These are phyloP conservation scores for Canariomyces notabilis DNA, from an alignment of 2,329 filamentous ascomycete species.

Conservation along the genomic window DNA sequence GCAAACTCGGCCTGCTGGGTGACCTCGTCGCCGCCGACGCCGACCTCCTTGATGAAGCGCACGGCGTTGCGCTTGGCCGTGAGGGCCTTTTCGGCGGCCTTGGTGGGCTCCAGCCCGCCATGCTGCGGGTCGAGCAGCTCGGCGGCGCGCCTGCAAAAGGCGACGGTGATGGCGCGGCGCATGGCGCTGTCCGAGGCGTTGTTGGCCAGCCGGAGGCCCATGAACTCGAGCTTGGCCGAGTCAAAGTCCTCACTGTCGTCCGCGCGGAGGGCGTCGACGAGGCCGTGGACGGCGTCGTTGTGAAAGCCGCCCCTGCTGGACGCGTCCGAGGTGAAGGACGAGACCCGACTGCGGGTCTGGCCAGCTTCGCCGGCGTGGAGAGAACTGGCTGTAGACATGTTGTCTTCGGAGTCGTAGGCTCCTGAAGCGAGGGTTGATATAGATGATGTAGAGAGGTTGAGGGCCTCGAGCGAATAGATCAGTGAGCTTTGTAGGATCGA, in stretches of 20 bases:
- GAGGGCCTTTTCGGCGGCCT: conserved; percentile 61
- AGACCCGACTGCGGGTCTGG: conserved; percentile 38
- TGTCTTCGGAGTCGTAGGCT: conserved; percentile 61
- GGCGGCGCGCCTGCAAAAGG: conserved; percentile 76
- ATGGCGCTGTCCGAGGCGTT: conserved; percentile 88
- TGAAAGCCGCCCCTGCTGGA: conserved; percentile 61
- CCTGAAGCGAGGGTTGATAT: conserved; percentile 60
- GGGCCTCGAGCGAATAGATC: conserved; percentile 48
- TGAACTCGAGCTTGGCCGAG: conserved; percentile 78
- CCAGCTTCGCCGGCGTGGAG: conserved; percentile 22
- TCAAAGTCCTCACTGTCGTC: conserved; percentile 76
- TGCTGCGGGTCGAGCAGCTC: conserved; percentile 56
- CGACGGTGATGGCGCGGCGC: conserved; percentile 76
- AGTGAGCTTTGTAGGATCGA: conserved; percentile 50
- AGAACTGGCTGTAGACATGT: conserved; percentile 48
- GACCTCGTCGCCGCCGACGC: conserved; percentile 58
- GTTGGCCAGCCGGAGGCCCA: conserved; percentile 82
- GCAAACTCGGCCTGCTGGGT: conserved; percentile 84
- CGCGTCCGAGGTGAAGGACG: conserved; percentile 68
- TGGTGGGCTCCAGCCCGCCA: conserved; percentile 52
- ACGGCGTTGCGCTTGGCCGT: conserved; percentile 47
- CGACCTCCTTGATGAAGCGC: conserved; percentile 55
- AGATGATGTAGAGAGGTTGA: conserved; percentile 50
- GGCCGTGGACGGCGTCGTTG: conserved; percentile 75
- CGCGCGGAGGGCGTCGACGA: conserved; percentile 78